A percentile compares a stretch with the other conserved stretches of the same genome.
These are phyloP conservation scores for Parasitella parasitica DNA, from an alignment of 371 early-diverging fungal genomes.

Conservation along the genomic window DNA sequence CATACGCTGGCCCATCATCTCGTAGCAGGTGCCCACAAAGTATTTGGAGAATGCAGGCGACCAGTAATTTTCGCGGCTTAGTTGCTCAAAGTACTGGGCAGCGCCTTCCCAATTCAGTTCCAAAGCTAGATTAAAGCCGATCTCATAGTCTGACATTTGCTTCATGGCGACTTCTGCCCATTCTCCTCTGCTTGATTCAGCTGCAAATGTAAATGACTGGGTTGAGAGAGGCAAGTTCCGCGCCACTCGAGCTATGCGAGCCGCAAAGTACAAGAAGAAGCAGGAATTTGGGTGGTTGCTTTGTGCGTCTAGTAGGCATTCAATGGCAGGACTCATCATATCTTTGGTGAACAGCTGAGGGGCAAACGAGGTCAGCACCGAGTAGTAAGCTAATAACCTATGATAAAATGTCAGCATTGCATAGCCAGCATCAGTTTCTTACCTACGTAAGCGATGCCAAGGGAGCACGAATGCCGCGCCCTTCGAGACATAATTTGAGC, in stretches of 20 bases:
- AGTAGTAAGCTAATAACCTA: constrained; percentile 48
- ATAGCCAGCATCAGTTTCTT: too few relatives aligned
- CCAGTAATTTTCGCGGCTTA: constrained; percentile 59
- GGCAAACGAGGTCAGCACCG: constrained; percentile 51
- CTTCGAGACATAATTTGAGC: constrained; percentile 53
- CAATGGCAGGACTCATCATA: constrained; percentile 49
- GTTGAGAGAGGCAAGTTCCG: constrained; percentile 53
- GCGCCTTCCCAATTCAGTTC: constrained; percentile 57
- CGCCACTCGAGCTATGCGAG: constrained; percentile 54
- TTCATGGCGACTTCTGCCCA: constrained; percentile 57
- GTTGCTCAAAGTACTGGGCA: constrained; percentile 41
- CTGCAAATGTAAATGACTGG: constrained; percentile 50
- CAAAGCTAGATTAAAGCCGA: constrained; percentile 59
- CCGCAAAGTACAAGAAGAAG: constrained; percentile 61
- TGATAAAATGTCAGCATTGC: background rate
- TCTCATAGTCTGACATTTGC: constrained; percentile 58
- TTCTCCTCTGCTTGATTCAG: constrained; percentile 54
- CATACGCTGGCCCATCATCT: constrained; percentile 50
- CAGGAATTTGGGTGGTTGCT: constrained; percentile 56
- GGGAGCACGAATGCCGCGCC: constrained; percentile 58
- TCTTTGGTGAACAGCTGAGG: constrained; percentile 44
- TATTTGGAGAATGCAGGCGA: constrained; percentile 61
- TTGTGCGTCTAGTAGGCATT: constrained; percentile 57
- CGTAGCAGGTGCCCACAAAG: constrained; percentile 58
- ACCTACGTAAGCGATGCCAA: constrained; percentile 57